A percentile compares a stretch with the other conserved stretches of the same genome.
Evolutionary conservation across 2,329 filamentous ascomycete species (phyloP).

Genomic region (Alternaria alternata): DNA sequence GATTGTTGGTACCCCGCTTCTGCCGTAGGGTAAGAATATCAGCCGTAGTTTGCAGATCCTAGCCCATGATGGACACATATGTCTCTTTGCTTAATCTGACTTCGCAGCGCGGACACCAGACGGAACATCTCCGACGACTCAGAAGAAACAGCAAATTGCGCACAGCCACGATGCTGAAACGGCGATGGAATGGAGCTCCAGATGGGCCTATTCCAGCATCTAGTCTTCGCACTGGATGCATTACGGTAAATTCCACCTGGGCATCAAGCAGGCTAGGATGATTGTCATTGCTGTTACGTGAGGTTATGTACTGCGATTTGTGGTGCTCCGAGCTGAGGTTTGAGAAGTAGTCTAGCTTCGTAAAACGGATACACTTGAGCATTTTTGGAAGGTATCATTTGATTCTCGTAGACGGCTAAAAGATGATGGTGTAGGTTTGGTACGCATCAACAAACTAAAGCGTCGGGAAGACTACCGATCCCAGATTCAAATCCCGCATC

Average conservation of each 20-base stretch:
- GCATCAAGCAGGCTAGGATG: constrained; percentile 3
- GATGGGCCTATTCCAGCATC: constrained; percentile 6
- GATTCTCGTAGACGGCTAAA: background rate
- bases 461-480: constrained; percentile 17
- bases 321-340: background rate
- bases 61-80: background rate
- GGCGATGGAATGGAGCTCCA: background rate
- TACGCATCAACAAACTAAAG: constrained; percentile 3
- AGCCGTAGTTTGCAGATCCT: constrained; percentile 17
- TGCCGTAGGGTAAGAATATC: constrained; percentile 4
- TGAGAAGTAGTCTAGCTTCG: background rate
- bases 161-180: constrained; percentile 7
- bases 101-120: constrained; percentile 4
- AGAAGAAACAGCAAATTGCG: background rate
- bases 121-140: constrained; percentile 13
- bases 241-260: constrained; percentile 1
- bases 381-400: background rate
- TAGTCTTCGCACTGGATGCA: background rate
- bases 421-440: background rate
- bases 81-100: constrained; percentile 2
- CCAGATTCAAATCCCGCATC: constrained; percentile 17
- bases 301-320: background rate
- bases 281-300: constrained; percentile 1
- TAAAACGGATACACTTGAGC: background rate
- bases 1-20: constrained; percentile 12